phyloP scores from a whole-genome alignment of 768 basidiomycete species.

The Sutorius australiensis region DNA sequence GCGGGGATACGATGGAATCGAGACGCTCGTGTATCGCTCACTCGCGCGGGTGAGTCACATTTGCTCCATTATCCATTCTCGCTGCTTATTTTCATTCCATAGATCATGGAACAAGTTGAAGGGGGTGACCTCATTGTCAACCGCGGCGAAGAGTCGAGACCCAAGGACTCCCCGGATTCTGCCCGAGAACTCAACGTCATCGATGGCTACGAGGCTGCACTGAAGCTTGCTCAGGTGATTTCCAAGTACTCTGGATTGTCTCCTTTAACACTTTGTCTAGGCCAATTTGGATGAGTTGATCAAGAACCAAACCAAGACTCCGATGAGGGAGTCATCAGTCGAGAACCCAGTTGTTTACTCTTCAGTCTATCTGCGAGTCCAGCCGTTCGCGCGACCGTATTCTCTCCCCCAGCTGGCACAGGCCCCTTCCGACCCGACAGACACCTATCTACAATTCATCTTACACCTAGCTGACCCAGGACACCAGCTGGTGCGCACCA shows the following conservation, averaged over 20 bases:
- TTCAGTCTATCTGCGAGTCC: conserved; percentile 89
- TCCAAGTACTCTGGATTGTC: background rate
- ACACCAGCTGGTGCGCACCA: conserved; percentile 72
- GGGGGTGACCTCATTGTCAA: conserved; percentile 90
- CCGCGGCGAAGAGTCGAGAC: conserved; percentile 70
- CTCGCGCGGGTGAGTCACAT: conserved; percentile 63
- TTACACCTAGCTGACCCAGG: conserved; percentile 69
- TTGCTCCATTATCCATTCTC: background rate
- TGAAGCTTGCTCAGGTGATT: conserved; percentile 78
- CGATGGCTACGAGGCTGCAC: conserved; percentile 78
- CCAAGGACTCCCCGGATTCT: conserved; percentile 47
- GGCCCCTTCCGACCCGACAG: conserved; percentile 20
- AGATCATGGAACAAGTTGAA: conserved; percentile 94
- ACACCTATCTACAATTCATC: conserved; percentile 56
- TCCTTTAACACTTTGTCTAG: conserved; percentile 35
- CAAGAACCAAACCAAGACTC: conserved; percentile 50
- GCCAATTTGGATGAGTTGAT: conserved; percentile 75
- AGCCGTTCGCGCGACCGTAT: conserved; percentile 71
- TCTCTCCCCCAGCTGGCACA: conserved; percentile 36
- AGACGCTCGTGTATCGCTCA: conserved; percentile 88
- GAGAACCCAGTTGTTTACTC: conserved; percentile 77
- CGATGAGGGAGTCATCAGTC: conserved; percentile 27
- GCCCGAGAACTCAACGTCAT: conserved; percentile 76
- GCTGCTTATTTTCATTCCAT: conserved; percentile 1
- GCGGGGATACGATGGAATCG: conserved; percentile 93